phyloP scores from a whole-genome alignment of 2,329 filamentous ascomycete genomes.

The Fusarium sp. region DNA sequence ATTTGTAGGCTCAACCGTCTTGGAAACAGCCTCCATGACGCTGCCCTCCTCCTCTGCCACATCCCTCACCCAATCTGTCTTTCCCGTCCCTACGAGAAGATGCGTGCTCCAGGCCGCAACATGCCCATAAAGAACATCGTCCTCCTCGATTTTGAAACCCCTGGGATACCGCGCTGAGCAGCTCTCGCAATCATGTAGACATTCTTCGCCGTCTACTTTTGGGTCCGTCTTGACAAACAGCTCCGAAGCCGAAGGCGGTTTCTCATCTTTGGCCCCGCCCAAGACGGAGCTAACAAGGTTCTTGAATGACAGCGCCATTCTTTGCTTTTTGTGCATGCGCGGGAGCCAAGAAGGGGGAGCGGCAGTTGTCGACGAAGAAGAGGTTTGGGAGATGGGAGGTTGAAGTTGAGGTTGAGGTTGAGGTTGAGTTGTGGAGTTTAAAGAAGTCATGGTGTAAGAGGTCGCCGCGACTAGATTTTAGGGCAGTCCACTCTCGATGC shows the following conservation, averaged over 20 bases:
- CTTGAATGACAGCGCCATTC: constrained; percentile 61
- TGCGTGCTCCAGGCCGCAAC: constrained; percentile 92
- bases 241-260: constrained; percentile 53
- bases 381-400: neutral
- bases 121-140: constrained; percentile 85
- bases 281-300: constrained; percentile 54
- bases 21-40: constrained; percentile 82
- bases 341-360: constrained; percentile 37
- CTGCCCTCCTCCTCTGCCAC: constrained; percentile 90
- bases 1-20: constrained; percentile 72
- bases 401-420: neutral
- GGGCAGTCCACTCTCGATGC: constrained; percentile 33
- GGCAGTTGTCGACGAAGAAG: constrained; percentile 29
- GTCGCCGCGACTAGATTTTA: constrained; percentile 34
- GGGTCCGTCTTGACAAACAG: constrained; percentile 84
- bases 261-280: constrained; percentile 39
- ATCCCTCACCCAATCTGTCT: constrained; percentile 93
- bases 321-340: constrained; percentile 56
- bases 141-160: constrained; percentile 80
- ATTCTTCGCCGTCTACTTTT: constrained; percentile 88
- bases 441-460: constrained; percentile 33
- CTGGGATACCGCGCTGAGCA: constrained; percentile 85
- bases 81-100: constrained; percentile 92
- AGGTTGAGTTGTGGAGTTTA: constrained; percentile 11
- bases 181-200: constrained; percentile 85